Percentiles rank a stretch among this genome's conserved stretches.
phyloP scores from a whole-genome alignment of 306 rosid species.

The Lotus japonicus region DNA sequence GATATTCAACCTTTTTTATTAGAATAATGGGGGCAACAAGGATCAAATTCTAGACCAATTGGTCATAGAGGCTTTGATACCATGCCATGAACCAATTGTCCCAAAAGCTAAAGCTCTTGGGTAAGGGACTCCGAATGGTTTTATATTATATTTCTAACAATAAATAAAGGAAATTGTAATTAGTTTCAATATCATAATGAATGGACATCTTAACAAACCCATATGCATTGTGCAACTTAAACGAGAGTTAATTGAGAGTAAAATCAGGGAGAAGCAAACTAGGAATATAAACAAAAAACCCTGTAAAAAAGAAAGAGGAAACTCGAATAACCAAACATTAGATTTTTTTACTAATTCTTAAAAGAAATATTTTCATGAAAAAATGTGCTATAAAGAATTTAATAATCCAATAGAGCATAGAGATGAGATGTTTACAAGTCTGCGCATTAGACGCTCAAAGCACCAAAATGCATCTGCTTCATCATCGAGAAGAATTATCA shows the following conservation, averaged over 20 bases:
- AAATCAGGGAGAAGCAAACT: constrained; percentile 2
- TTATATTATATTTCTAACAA: too few species aligned
- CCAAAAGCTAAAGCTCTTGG: too few species aligned
- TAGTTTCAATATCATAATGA: background rate
- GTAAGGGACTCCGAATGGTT: too few species aligned
- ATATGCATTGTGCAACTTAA: background rate
- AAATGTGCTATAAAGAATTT: background rate
- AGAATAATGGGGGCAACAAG: too few species aligned
- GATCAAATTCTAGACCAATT: too few species aligned
- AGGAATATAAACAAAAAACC: background rate
- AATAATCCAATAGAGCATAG: constrained; percentile 9
- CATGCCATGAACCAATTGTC: too few species aligned
- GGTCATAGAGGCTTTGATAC: too few species aligned
- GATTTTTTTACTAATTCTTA: background rate
- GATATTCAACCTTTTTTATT: too few species aligned
- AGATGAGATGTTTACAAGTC: constrained; percentile 59
- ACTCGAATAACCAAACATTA: background rate
- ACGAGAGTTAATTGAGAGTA: background rate
- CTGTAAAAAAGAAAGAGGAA: background rate
- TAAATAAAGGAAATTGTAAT: background rate
- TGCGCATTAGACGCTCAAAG: constrained; percentile 97
- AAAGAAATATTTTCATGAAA: background rate
- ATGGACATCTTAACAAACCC: too few species aligned
- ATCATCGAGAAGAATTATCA: constrained; percentile 89
- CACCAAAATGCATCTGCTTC: constrained; percentile 99